Base-by-base conservation (phyloP, 805 yeast genomes). In the Pichia occidentalis region DNA sequence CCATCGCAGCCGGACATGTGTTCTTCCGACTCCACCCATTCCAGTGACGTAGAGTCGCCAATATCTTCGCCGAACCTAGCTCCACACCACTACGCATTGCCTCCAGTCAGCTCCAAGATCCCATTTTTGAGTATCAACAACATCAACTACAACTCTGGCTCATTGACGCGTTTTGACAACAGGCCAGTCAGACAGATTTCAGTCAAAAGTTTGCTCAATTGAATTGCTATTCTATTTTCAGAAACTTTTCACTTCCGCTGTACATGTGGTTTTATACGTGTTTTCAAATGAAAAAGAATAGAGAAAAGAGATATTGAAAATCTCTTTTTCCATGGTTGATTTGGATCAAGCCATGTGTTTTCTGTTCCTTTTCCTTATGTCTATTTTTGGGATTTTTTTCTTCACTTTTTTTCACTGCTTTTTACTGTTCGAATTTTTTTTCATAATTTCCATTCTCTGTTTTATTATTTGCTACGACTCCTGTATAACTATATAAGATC, bases 201-300 rank as follows among this genome's bases (percentile, higher is more conserved):
- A 23, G 54, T 55, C 14, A 43, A 48, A 26, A 55, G 59, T 45
- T 45, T 55, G 39, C 43, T 55, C 28, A 55, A 55, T 21, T 54
- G 36, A 39, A 18, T 9, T 1, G 11, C 14, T 19, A 9, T 7
- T 20, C 13, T n/a, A 20, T 9, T 9, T 12, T 23, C 9, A 23
- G 9, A 12, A 9, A 12, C 9, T 9, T 23, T 9, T 23, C 9
- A 9, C 9, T 9, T 23, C 9, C 12, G 25, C 12, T 23, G 9
- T 23, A 9, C 9, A 4, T 32, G 21, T n/a, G 34, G 13, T 24
- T 24, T 24, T 24, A 5, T 9, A 9, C 10, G 23, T 14, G 30
- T 34, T 33, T 25, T 23, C 25, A 9, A 12, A 23, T 23, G 25
- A 9, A 9, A 9, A 12, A 9, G 25, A 23, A 9, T 23, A 23